Evolutionary conservation across 192 early-diverging fungal genomes (phyloP), one percentile per base, ranked within the genome.

Genomic region (Gryganskiella cystojenkinii): DNA sequence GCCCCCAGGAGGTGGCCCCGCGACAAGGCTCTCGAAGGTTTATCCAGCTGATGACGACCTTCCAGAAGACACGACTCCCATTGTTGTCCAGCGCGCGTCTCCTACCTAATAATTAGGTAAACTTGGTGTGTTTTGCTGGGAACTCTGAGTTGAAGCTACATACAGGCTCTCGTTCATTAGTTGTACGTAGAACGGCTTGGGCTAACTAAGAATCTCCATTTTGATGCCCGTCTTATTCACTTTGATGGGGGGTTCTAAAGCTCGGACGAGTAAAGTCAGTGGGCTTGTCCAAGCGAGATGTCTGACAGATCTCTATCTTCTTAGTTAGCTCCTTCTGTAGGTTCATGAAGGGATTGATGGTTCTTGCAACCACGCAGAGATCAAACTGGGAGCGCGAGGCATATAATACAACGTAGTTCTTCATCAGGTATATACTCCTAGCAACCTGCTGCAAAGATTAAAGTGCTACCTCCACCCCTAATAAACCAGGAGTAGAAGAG

Each of bases 221-320:
- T 65, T 56, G 40, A 65, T 65, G 15, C 31, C 33, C 19, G 51
- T 65, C 25, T 13, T 51, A 42, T 65, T 56, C 52, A 65, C 64
- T 45, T 56, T 56, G 52, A 65, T 24, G 43, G 53, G 64, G 51
- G 64, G n/a, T 65, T 45, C 64, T 53, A 51, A 65, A 65, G 64
- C 64, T 65, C 52, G 64, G 64, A n/a, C 40, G 24, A 4, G 53
- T 65, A 47, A 51, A 30, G 51, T 64, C 37, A 20, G 47, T 44
- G 43, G 64, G 53, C 40, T 65, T 56, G 37, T 54, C 14, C 27
- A 50, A 53, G 31, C 42, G 51, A 40, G 64, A 65, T 40, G 33
- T 25, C 13, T 53, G 64, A 35, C 64, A 54, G 20, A 55, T 40
- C 53, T 56, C 64, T 42, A 65, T 43, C 42, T 42, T 43, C 56